These are phyloP conservation scores for Cytidiella melzeri DNA, from an alignment of 768 basidiomycete genomes.

Conservation along the genomic window DNA sequence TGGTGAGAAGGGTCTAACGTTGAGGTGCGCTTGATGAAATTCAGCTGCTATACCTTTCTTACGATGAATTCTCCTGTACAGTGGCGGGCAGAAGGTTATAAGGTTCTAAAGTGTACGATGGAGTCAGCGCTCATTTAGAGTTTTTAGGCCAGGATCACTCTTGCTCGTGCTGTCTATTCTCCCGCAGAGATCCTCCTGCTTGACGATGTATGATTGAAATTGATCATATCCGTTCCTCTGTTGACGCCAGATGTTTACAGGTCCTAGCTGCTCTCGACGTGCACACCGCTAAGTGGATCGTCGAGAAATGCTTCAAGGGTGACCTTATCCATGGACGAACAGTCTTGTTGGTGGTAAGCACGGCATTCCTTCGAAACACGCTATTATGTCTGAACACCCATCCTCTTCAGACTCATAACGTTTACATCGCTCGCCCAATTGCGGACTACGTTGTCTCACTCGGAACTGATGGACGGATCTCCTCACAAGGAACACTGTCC, in stretches of 20 bases:
- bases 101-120: not conserved
- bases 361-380: too few relatives aligned
- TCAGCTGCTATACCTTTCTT: not conserved
- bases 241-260: conserved; percentile 8
- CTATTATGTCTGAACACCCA: not conserved
- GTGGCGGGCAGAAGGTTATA: conserved; percentile 38
- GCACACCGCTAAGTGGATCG: conserved; percentile 42
- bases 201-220: conserved; percentile 31
- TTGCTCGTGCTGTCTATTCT: conserved; percentile 37
- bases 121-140: not conserved
- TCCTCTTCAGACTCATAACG: conserved; percentile 40
- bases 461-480: conserved; percentile 45
- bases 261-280: conserved; percentile 42
- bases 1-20: conserved; percentile 55
- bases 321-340: conserved; percentile 40
- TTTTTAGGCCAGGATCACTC: conserved; percentile 32
- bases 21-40: conserved; percentile 27
- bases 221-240: too few relatives aligned
- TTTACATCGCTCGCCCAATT: conserved; percentile 46
- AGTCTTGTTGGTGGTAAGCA: conserved; percentile 39
- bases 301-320: conserved; percentile 39
- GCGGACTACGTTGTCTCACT: conserved; percentile 55
- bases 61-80: conserved; percentile 4
- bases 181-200: conserved; percentile 30
- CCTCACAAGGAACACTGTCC: conserved; percentile 42